Percentiles rank a stretch among this genome's conserved stretches.
These are phyloP conservation scores for Candida sithepensis DNA, from an alignment of 805 yeast species.

Conservation along the genomic window DNA sequence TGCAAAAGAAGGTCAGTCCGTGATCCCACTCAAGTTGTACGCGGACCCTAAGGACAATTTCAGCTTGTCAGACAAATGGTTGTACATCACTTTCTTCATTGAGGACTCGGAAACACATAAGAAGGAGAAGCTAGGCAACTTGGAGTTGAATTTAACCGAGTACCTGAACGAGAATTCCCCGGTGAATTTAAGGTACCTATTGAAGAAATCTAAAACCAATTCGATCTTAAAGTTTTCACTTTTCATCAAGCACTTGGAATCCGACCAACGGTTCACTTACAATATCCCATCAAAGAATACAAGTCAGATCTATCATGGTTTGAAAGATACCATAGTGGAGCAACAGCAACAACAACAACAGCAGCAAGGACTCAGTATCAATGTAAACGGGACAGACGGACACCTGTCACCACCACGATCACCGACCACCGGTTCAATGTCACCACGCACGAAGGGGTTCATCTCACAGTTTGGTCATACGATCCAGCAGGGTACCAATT, in stretches of 20 bases:
- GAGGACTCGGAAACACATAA: constrained; percentile 29
- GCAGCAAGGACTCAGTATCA: too few relatives aligned
- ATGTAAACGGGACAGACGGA: too few relatives aligned
- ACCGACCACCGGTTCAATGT: not conserved
- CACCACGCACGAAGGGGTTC: not conserved
- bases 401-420: not conserved
- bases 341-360: too few relatives aligned
- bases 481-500: not conserved
- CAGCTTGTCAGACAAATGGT: constrained; percentile 41
- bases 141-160: constrained; percentile 69
- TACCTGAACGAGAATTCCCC: constrained; percentile 55
- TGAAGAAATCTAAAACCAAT: constrained; percentile 78
- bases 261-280: constrained; percentile 12
- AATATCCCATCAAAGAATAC: constrained; percentile 19
- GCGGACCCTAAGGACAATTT: constrained; percentile 33
- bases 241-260: constrained; percentile 16
- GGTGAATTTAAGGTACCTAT: constrained; percentile 57
- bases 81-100: constrained; percentile 35
- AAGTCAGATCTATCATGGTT: constrained; percentile 22
- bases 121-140: constrained; percentile 56
- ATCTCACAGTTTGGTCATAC: not conserved
- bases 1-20: constrained; percentile 28
- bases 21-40: constrained; percentile 35
- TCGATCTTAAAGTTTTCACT: constrained; percentile 66
- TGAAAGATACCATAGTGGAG: constrained; percentile 20